phyloP scores from a whole-genome alignment of 768 basidiomycete species.

The Candolleomyces eurysporus region DNA sequence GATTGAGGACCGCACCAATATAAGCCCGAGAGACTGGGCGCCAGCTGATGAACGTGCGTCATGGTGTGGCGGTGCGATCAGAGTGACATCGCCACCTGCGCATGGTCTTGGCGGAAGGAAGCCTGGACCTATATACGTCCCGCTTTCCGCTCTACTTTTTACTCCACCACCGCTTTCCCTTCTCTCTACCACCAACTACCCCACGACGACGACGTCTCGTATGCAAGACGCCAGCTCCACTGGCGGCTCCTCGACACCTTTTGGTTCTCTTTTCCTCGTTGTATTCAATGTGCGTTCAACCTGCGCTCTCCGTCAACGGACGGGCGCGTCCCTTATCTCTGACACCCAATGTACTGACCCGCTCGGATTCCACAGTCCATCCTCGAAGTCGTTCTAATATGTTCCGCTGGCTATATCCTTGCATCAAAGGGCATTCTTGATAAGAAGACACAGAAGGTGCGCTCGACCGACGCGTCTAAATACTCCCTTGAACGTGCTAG shows the following conservation, averaged over 20 bases:
- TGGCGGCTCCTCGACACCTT: constrained; percentile 11
- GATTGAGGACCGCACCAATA: too few species aligned
- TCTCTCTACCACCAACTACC: not conserved
- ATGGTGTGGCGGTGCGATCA: too few species aligned
- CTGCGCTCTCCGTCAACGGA: not conserved
- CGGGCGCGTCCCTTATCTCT: constrained; percentile 2
- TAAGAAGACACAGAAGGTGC: constrained; percentile 84
- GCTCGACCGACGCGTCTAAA: constrained; percentile 13
- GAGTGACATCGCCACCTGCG: too few species aligned
- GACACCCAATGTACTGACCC: not conserved
- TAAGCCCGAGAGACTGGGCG: too few species aligned
- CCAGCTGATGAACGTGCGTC: too few species aligned
- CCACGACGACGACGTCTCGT: not conserved
- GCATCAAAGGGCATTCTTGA: constrained; percentile 81
- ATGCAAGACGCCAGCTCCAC: constrained; percentile 7
- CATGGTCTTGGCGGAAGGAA: too few species aligned
- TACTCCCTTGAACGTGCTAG: not conserved
- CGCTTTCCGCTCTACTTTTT: not conserved
- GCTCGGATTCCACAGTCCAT: constrained; percentile 58
- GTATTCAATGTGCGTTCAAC: constrained; percentile 49
- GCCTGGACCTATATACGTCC: too few species aligned
- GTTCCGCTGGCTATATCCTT: constrained; percentile 80
- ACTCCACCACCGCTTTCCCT: not conserved
- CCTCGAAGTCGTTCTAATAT: constrained; percentile 83
- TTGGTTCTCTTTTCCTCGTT: constrained; percentile 44